Evolutionary conservation across 768 basidiomycete genomes (phyloP), one percentile per base, ranked within the genome.

Genomic region (Boletus rubroflammeus): DNA sequence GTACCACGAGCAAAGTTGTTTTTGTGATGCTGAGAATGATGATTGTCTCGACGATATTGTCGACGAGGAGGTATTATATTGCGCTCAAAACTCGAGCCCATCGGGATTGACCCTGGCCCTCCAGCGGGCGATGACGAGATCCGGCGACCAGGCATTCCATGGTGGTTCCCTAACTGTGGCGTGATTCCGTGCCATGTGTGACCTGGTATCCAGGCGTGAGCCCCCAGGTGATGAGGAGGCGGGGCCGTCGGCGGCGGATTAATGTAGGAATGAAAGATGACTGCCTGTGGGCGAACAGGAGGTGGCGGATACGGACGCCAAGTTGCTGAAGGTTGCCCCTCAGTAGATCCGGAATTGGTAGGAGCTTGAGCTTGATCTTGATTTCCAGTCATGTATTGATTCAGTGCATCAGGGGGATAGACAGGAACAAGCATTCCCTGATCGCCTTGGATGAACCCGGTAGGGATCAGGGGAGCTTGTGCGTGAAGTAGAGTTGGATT

Each of bases 361-460:
- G 57, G 62, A 49, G 34, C 40, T 26, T 62, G 58, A 15, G 32
- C 59, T n/a, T 59, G 64, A 26, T 66, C 57, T 54, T 74, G 75
- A 53, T 68, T 71, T 46, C 74, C 72, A 23, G 83, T 66, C 81
- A 88, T 83, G 60, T 88, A 88, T 50, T 82, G 81, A 57, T 86
- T 80, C 26, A 88, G 76, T 2, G 82, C 86, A 43, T 89, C 87
- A 3, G 82, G 82, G 25, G 79, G 80, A 64, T 90, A 89, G 31
- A 88, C 78, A 23, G 88, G 79, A 39, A 88, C 80, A 28, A 89
- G 74, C n/a, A 81, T 81, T 5, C 88, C 86, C 47, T 85, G 83
- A 51, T 87, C 84, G 51, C 83, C 82, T 56, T 88, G 85, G 50
- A 86, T 80, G 62, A 88, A 90, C 2, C 85, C 84, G 0, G 82